A percentile compares a stretch with the other conserved stretches of the same genome.
These are phyloP conservation scores for Plasmopara viticola DNA, from an alignment of 352 stramenopile species.

Conservation along the genomic window DNA sequence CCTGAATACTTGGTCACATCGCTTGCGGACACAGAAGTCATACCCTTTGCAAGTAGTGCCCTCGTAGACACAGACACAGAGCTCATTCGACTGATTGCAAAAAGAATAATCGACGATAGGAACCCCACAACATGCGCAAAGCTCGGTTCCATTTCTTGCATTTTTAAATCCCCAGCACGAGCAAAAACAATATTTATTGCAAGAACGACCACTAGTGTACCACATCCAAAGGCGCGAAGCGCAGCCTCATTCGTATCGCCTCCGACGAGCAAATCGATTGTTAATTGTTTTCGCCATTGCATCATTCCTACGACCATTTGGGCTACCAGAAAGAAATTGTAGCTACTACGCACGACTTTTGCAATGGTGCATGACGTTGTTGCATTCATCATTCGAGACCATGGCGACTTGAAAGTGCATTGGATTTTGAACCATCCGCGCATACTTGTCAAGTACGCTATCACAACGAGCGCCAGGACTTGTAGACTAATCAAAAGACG, in stretches of 20 bases:
- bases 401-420: conserved; percentile 19
- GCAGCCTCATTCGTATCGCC: too few species aligned
- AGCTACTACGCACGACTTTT: too few species aligned
- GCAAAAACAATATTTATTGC: too few species aligned
- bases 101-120: conserved; percentile 18
- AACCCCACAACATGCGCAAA: conserved; percentile 30
- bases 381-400: conserved; percentile 5
- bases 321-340: too few species aligned
- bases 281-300: too few species aligned
- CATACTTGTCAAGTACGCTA: conserved; percentile 28
- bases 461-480: conserved; percentile 28
- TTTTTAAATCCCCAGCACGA: too few species aligned
- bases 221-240: too few species aligned
- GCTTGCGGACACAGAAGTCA: conserved; percentile 15
- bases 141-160: conserved; percentile 31
- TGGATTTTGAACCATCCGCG: conserved; percentile 24
- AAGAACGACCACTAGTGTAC: too few species aligned
- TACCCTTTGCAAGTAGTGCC: conserved; percentile 19
- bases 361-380: too few species aligned
- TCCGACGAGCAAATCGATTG: too few species aligned
- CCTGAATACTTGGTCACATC: conserved; percentile 27
- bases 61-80: conserved; percentile 9
- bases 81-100: conserved; percentile 8
- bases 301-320: too few species aligned
- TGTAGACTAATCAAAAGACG: conserved; percentile 28